Evolutionary conservation across 2,329 filamentous ascomycete genomes (phyloP).

Genomic region (Nemania diffusa): DNA sequence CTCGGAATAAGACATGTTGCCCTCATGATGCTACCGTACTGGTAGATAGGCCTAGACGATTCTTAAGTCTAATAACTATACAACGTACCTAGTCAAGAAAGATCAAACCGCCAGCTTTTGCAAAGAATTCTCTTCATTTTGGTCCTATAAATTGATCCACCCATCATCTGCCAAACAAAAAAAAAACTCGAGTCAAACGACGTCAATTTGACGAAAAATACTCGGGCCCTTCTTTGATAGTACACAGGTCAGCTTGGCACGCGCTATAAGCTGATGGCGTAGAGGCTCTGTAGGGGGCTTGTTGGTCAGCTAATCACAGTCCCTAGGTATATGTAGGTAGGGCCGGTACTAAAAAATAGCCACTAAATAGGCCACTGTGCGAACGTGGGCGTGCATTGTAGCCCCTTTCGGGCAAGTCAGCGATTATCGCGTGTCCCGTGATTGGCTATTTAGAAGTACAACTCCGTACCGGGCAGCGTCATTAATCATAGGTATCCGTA

Average conservation of each 20-base stretch:
- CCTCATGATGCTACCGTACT: conserved; percentile 11
- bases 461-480: neutral
- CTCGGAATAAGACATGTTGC: conserved; percentile 19
- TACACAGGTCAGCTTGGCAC: neutral
- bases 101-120: neutral
- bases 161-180: neutral
- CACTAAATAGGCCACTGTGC: too few relatives aligned
- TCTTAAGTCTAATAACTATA: neutral
- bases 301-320: neutral
- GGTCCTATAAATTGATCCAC: neutral
- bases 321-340: neutral
- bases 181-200: conserved; percentile 35
- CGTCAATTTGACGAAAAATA: conserved; percentile 44
- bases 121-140: neutral
- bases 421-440: neutral
- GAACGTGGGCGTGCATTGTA: neutral
- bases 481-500: neutral
- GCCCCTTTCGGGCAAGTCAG: neutral
- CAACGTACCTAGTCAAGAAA: neutral
- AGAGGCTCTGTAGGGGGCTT: too few relatives aligned
- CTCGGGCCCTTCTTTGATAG: conserved; percentile 18
- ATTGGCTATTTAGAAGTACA: neutral
- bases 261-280: conserved; percentile 16
- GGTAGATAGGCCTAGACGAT: neutral
- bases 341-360: too few relatives aligned